A percentile compares a stretch with the other conserved stretches of the same genome.
Evolutionary conservation across 2,329 filamentous ascomycete species (phyloP).

Genomic region (Penicillium capsulatum): DNA sequence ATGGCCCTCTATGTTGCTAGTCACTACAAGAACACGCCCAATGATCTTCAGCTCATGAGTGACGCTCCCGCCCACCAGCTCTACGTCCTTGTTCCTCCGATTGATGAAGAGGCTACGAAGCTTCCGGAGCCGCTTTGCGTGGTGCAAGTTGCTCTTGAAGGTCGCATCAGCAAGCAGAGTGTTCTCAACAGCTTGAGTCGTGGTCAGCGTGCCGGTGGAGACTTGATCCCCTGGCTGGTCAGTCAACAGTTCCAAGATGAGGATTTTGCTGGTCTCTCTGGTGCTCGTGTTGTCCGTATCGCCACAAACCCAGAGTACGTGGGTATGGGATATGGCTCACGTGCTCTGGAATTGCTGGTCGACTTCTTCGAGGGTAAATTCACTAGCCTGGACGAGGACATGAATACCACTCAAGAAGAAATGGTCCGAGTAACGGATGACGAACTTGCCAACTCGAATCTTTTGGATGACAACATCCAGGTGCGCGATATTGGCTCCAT

Average conservation of each 20-base stretch:
- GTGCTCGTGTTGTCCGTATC: conserved; percentile 86
- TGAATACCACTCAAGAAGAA: conserved; percentile 48
- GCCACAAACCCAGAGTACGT: conserved; percentile 93
- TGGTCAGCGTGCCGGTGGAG: conserved; percentile 82
- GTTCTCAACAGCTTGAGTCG: conserved; percentile 85
- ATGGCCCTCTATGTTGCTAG: conserved; percentile 95
- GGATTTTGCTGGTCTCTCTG: conserved; percentile 89
- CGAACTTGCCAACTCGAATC: conserved; percentile 69
- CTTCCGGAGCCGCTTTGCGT: conserved; percentile 92
- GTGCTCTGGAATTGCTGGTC: conserved; percentile 77
- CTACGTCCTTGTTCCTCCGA: conserved; percentile 86
- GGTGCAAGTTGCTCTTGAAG: conserved; percentile 89
- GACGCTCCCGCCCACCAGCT: conserved; percentile 95
- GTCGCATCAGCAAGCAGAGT: conserved; percentile 88
- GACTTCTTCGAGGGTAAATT: conserved; percentile 97
- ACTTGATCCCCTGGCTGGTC: conserved; percentile 95
- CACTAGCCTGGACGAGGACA: conserved; percentile 71
- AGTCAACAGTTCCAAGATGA: conserved; percentile 98
- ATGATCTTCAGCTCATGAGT: conserved; percentile 97
- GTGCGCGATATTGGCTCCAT: conserved; percentile 86
- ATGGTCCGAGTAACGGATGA: conserved; percentile 77
- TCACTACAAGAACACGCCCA: conserved; percentile 97
- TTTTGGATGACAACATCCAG: conserved; percentile 83
- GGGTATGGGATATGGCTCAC: conserved; percentile 88
- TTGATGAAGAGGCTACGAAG: conserved; percentile 69